Evolutionary conservation across 345 rosid species (phyloP), one percentile per base, ranked within the genome.

Genomic region (Lepidium africanum): DNA sequence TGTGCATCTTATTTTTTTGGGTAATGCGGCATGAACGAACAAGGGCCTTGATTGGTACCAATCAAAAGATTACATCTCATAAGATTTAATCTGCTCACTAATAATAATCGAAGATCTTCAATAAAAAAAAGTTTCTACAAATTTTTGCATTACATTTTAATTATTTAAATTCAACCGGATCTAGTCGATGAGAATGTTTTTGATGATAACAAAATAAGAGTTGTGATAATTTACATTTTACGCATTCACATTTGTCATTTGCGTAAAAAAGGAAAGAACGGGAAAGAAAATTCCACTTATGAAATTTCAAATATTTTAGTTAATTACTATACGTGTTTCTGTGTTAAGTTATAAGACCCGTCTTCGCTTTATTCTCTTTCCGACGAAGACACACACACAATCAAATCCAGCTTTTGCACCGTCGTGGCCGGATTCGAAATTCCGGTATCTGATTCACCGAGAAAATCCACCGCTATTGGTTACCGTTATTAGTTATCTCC

Each of bases 381-480:
- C 25, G 37, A 71, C 57, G 70, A 69, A 58, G 47, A 57, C 30
- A 67, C 10, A 35, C 37, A 36, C 59, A 39, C 37, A 47, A 48
- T 16, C 64, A 69, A 25, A 23, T 59, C 43, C 49, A 59, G 46
- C n/a, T 67, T 51, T 51, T 62, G 61, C 75, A 52, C 63, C 75
- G 68, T 45, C 63, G 69, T 68, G 33, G 53, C 69, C 69, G 69
- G 27, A 42, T 71, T 71, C 48, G 58, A 35, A 42, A 13, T 42
- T 52, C 48, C 53, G 63, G 68, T 42, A 21, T 7, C 25, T 16
- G 0, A 13, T 4, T 43, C 55, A 11, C 75, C 63, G 75, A 63
- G 1, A 48, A 40, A 10, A 10, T 19, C 65, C 46, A 68, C 48
- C 19, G n/a, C 49, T 25, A 9, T 37, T 57, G 30, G 65, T n/a